Evolutionary conservation across 305 asterid genomes (phyloP), one percentile per base, ranked within the genome.

Genomic region (Fraxinus ornus): DNA sequence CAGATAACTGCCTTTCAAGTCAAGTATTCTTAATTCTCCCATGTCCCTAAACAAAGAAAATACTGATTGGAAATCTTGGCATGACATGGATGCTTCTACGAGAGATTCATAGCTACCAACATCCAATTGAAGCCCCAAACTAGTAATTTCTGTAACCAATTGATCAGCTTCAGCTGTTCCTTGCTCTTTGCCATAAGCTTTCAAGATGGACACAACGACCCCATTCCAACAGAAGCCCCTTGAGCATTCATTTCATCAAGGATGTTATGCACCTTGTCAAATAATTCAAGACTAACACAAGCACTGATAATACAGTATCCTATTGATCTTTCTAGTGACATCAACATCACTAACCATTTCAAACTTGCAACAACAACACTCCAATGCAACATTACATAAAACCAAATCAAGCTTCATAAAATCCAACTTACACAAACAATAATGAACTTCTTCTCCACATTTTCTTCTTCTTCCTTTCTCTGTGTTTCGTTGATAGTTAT

Each of bases 1-100:
- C 86, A 96, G 85, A 84, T 96, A 96, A 84, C 98, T 87, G 22
- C 88, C 91, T 80, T 89, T 92, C 81, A 94, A 86, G 24, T 93
- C 94, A 1, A 84, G 77, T 22, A 84, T 77, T 80, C 98, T 91
- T 13, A 95, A 86, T 85, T 91, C 98, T 84, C 97, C 91, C 99
- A 96, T 96, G 90, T 94, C 99, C 76, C 97, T 92, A 74, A 94
- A 96, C 68, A 96, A 70, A 78, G 98, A 90, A 80, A 96, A 96
- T 7, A 97, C 98, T 0, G 99, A 96, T 77, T 91, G 97, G 57
- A 94, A 96, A 90, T 96, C 99, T 88, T 94, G 98, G 87, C 94
- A 86, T 2, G 93, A 88, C 98, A 96, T 94, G 2, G 99, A 93
- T 30, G 97, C 84, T 86, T 95, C 98, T 75, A 96, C 91, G 24